Base-by-base conservation (phyloP, 257 asterid genomes). In the Penstemon eatonii region DNA sequence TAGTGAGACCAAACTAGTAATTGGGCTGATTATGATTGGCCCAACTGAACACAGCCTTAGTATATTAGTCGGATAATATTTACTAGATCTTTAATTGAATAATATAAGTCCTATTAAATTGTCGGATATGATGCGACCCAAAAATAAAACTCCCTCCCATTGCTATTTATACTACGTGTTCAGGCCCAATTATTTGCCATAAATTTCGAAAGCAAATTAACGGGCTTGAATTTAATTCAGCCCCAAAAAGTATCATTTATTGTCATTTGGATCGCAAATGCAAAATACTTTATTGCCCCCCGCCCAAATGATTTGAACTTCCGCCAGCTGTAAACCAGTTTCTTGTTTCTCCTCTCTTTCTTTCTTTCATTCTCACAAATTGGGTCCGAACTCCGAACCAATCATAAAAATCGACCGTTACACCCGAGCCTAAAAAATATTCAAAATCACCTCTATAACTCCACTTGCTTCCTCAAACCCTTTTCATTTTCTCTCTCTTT, bases 351-450 rank as follows among this genome's bases (percentile, higher is more conserved):
- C 67, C 65, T 76, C 45, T 46, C 46, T 66, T 68, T 69, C 38
- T 54, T 9, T 33, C 63, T 39, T 39, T 12, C 36, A 67, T 67
- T 43, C 7, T 25, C 60, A 43, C 5, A 58, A 55, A n/a, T 51
- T 53, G 54, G 57, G 78, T 74, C 66, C 76, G 60, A 72, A 45
- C 44, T 56, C 79, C 79, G 41, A 84, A 55, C 75, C 87, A 37
- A 70, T 45, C 40, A 50, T 10, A 67, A 71, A 71, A 81, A 61
- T 80, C 79, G 86, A 85, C 93, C 95, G 95, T 89, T 89, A 76
- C 47, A 49, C 53, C 81, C 83, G 56, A 78, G 5, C 78, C 86
- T 71, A 69, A 61, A 25, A 25, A 61, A 25, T 0, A 38, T 84
- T 77, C 57, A 67, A 83, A 70, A 44, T 4, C 47, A 7, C 45